Evolutionary conservation across 371 early-diverging fungal species (phyloP), one percentile per base, ranked within the genome.

Genomic region (Choanephora cucurbitarum): DNA sequence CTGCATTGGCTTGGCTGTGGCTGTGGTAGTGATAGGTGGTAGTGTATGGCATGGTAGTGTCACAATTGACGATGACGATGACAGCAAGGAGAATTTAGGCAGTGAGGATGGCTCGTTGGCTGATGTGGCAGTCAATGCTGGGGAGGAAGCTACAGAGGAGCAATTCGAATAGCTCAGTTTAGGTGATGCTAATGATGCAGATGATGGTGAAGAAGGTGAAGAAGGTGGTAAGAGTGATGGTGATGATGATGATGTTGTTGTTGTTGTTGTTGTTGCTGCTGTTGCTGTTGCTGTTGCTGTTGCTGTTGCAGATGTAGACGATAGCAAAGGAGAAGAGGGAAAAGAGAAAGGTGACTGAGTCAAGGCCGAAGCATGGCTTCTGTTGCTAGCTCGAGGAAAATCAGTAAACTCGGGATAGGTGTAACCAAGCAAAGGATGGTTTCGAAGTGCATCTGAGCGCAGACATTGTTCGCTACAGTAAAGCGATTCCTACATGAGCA

Each of bases 391-490:
- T 21, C 72, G 56, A 60, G 68, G 68, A n/a, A 72, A 72, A 42
- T 68, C 62, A 32, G 55, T 62, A 22, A 68, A 64, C 50, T 67
- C 72, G 21, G 57, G 59, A 34, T 68, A 72, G 15, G 55, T 62
- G 44, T 72, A 72, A 52, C 72, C 72, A 10, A 72, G 47, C 19
- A 72, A 49, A 39, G 72, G 68, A 49, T 72, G 69, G 34, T 68
- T 65, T 11, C 64, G 58, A 43, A 71, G 65, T 28, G 72, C 68
- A 58, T 72, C 72, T 18, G 59, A 53, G 18, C 63, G 58, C 28
- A 72, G 19, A 34, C 72, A 72, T 53, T 65, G 59, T 44, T 72
- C 72, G 43, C 68, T 68, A 52, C 72, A 72, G 52, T 72, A 72
- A 45, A 72, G 66, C n/a, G 68, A 68, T 57, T 72, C 62, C 72